Base-by-base conservation (phyloP, 2,329 filamentous ascomycete genomes). In the Fusarium vanettenii region DNA sequence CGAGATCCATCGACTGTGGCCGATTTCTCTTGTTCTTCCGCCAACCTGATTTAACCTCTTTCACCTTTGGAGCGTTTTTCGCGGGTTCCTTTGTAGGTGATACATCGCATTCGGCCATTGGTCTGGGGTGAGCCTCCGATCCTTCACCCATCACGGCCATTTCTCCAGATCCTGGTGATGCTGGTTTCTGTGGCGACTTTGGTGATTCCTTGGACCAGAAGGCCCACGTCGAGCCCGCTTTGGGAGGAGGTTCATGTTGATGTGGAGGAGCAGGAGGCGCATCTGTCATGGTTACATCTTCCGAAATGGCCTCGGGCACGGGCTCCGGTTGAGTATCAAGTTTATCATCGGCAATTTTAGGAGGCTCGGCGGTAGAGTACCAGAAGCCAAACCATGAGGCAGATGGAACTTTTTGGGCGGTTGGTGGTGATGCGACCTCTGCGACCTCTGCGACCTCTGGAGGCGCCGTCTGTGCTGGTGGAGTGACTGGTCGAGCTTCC, bases 171-270 rank as follows among this genome's bases (percentile, higher is more conserved):
- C 86, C 89, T 39, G 79, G 84, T 3, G 71, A 66, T 3, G 79
- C 37, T 13, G 79, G 64, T 59, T 83, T 84, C 1, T 77, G 80
- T 5, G 77, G 77, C 11, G 81, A 75, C 45, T 82, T 85, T 9
- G 84, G 80, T 2, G 86, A 82, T 74, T 92, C 91, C 55, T 88
- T 89, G 16, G 92, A 94, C 93, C 93, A 96, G 75, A 96, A 95
- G 0, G 92, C 93, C 94, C 94, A 96, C 0, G 92, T 93, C 1
- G 93, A 93, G 14, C 89, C 89, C 20, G 86, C 85, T 18, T 87
- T 85, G 6, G 87, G 87, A n/a, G 82, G 78, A 2, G 83, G 77
- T 10, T 79, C 78, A 65, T 82, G 71, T 35, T 76, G 80, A 65
- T 81, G 78, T 16, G 80, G 66, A 8, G 81, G 64, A 16, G 48